phyloP scores from a whole-genome alignment of 257 asterid genomes.

The Capsicum chinense region DNA sequence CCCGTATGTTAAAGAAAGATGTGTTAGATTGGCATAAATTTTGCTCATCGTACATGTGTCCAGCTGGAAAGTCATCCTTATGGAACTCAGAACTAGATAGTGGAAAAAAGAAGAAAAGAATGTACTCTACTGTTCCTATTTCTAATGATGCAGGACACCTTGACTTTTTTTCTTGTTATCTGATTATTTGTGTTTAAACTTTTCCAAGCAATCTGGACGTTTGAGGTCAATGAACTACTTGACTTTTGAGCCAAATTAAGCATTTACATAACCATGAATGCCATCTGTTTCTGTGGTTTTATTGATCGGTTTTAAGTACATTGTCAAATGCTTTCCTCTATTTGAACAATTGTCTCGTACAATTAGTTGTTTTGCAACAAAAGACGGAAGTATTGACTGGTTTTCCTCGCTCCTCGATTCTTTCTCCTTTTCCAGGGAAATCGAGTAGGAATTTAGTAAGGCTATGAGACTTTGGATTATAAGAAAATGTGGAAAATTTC shows the following conservation, averaged over 20 bases:
- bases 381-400: neutral
- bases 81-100: neutral
- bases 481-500: neutral
- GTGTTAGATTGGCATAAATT: slow-evolving; percentile 2
- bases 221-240: neutral
- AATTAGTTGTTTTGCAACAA: slow-evolving; percentile 8
- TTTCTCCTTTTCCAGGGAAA: neutral
- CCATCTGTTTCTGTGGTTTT: neutral
- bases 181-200: neutral
- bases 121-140: neutral
- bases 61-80: neutral
- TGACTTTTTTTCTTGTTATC: neutral
- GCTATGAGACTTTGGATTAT: neutral
- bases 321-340: slow-evolving; percentile 4
- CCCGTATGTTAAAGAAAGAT: neutral
- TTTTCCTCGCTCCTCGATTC: neutral
- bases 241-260: neutral
- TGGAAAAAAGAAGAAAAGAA: neutral
- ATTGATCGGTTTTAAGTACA: neutral
- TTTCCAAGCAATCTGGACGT: neutral
- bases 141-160: slow-evolving; percentile 4
- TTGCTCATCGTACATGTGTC: neutral
- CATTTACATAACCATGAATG: neutral
- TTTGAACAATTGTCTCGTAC: neutral
- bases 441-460: neutral